Evolutionary conservation across 2,329 filamentous ascomycete genomes (phyloP), one percentile per base, ranked within the genome.

Genomic region (Madurella mycetomatis): DNA sequence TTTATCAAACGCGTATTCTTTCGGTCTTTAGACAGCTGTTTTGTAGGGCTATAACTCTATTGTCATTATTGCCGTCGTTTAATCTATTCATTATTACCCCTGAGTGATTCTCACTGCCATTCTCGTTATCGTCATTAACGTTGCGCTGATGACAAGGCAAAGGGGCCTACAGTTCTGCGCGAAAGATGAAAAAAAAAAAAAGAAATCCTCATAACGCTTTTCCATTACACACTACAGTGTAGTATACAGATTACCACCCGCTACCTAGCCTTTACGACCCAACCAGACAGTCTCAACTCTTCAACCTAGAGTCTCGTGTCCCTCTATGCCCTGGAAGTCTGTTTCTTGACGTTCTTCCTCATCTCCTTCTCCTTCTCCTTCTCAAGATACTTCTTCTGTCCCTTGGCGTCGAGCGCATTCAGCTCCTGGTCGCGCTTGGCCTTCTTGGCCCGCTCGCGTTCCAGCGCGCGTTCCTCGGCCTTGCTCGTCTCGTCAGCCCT

Each of bases 391-490:
- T 90, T 91, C 77, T 89, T 88, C 78, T 92, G 89, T 57, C 88
- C 87, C 72, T 92, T 90, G 52, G 89, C 88, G 65, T 86, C 87
- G 65, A 92, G 80, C 12, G 80, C 80, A 66, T 85, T 87, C 60
- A 94, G 79, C 68, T 92, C 85, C 62, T 86, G 84, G 65, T 96
- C 92, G 51, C 92, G 83, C 81, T 97, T 95, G 66, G 88, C 84
- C 76, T 96, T 96, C 73, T 87, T 92, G 70, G 86, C 76, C 72
- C 82, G 83, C 68, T 90, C 87, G 59, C 87, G 80, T 74, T 90
- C 86, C 17, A 78, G 64, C 45, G 84, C 81, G 19, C 89, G 79
- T 76, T 92, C 87, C 74, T 92, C 88, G 67, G 84, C 87, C 77
- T 90, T 90, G 66, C 85, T 81, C 57, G 89, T 90, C 61, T 96